Evolutionary conservation across 2,329 filamentous ascomycete species (phyloP).

Genomic region (Neopestalotiopsis rosae): DNA sequence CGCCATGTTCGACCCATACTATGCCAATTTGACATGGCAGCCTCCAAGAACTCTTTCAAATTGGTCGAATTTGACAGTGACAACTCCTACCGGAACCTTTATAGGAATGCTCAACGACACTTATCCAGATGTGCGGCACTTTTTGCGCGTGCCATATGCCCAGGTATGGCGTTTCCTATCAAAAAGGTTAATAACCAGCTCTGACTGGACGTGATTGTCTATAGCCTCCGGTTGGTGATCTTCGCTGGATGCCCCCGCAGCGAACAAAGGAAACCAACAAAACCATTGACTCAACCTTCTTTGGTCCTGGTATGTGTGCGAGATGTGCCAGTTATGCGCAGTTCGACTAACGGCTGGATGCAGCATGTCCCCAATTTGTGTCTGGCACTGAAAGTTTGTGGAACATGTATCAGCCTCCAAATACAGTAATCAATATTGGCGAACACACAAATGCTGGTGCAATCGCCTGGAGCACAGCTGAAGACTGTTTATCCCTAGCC

Average conservation of each 20-base stretch:
- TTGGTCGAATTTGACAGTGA: constrained; percentile 6
- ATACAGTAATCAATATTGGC: constrained; percentile 12
- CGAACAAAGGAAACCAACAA: background rate
- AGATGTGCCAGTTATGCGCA: too few relatives aligned
- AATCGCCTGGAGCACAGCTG: constrained; percentile 26
- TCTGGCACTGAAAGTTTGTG: background rate
- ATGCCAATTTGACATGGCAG: constrained; percentile 4
- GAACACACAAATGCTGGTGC: background rate
- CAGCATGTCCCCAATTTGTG: constrained; percentile 12
- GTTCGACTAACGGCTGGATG: background rate
- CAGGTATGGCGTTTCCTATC: background rate
- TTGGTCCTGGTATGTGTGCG: background rate
- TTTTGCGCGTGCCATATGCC: constrained; percentile 6
- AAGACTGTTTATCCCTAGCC: constrained; percentile 43
- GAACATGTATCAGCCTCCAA: constrained; percentile 30
- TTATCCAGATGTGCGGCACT: constrained; percentile 13
- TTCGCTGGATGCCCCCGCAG: constrained; percentile 12
- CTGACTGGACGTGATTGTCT: background rate
- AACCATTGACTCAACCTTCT: constrained; percentile 5
- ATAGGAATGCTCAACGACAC: constrained; percentile 12
- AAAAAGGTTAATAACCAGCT: background rate
- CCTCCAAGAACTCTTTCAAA: constrained; percentile 4
- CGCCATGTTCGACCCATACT: constrained; percentile 10
- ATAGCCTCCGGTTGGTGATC: constrained; percentile 14
- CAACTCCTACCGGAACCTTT: background rate